Evolutionary conservation across 148 eudicot species (phyloP).

Genomic region (Rhododendron kiyosumense): DNA sequence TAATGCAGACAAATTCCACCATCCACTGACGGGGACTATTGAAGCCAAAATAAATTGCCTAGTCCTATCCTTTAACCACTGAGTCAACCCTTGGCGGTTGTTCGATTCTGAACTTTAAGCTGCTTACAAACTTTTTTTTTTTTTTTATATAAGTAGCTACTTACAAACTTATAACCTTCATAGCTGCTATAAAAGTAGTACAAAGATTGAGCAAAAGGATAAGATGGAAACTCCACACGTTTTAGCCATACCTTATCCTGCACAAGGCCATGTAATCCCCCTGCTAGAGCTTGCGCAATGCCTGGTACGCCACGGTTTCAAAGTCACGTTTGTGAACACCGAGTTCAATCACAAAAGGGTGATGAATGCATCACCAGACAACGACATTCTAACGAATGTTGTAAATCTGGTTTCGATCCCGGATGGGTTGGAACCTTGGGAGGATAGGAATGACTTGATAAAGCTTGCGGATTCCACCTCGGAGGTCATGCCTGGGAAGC

Average conservation of each 20-base stretch:
- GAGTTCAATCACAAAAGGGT: slow-evolving; percentile 18
- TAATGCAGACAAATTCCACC: too few relatives aligned
- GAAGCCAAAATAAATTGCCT: too few relatives aligned
- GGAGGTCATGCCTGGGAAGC: slow-evolving; percentile 19
- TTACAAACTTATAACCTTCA: too few relatives aligned
- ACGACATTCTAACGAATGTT: not conserved
- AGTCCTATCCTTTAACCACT: too few relatives aligned
- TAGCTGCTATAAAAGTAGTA: too few relatives aligned
- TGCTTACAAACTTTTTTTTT: too few relatives aligned
- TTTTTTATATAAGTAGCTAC: too few relatives aligned
- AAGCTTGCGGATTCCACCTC: slow-evolving; percentile 8
- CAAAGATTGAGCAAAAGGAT: not conserved
- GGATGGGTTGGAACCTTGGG: slow-evolving; percentile 20
- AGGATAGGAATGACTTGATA: slow-evolving; percentile 21
- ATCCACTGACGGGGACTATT: too few relatives aligned
- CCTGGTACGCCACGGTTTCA: slow-evolving; percentile 13
- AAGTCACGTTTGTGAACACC: slow-evolving; percentile 24
- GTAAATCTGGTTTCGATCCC: slow-evolving; percentile 25
- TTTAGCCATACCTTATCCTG: slow-evolving; percentile 22
- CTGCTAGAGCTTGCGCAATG: slow-evolving; percentile 16
- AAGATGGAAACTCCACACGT: slow-evolving; percentile 18
- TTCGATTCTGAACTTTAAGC: too few relatives aligned
- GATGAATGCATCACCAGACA: slow-evolving; percentile 6
- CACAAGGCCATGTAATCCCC: slow-evolving; percentile 34
- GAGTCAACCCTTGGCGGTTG: too few relatives aligned